Base-by-base conservation (phyloP, 2,329 filamentous ascomycete genomes). In the Dryadomyces quercivorus region DNA sequence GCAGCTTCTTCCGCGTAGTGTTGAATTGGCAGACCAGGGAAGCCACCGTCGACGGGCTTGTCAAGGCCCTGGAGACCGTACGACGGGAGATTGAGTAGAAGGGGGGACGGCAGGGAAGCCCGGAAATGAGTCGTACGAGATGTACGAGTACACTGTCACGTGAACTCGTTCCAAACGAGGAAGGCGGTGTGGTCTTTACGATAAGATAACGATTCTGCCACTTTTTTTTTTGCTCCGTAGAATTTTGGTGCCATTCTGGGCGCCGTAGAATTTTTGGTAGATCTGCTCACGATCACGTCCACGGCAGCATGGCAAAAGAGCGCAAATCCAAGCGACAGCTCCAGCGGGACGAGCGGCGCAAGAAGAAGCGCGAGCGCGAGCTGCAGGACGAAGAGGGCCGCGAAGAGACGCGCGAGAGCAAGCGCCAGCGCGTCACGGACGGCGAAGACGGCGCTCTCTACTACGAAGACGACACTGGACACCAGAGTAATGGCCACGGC, bases 1-100 rank as follows among this genome's bases (percentile, higher is more conserved):
- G 79, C 2, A 75, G 73, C 61, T 80, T 82, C 63, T 76, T 82
- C 64, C 70, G 78, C n/a, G 76, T 80, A 1, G 79, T 82, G 44
- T 72, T 82, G 5, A 82, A 81, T 60, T 71, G 70, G 52, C 75
- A 79, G 69, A 82, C 79, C 12, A 62, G 76, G 50, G 64, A 62
- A 57, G 69, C 68, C 5, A 82, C 78, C 0, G 70, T 80, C 1
- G 71, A 76, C 10, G 75, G 76, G 0, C 65, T 84, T 40, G 69
- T 81, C 8, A 73, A 71, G 61, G 78, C 75, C 1, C 66, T 83
- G n/a, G 69, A 75, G 56, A 70, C 72, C 55, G 71, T 74, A 20
- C 74, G 72, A 5, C 60, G 47, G 50, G 65, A 70, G 53, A 53
- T 60, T n/a, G 48, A 36, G 5, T 57, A 49, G 48, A 7, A 40